These are phyloP conservation scores for Cenchrus americanus DNA, from an alignment of 176 grass and related monocot genomes.

Conservation along the genomic window DNA sequence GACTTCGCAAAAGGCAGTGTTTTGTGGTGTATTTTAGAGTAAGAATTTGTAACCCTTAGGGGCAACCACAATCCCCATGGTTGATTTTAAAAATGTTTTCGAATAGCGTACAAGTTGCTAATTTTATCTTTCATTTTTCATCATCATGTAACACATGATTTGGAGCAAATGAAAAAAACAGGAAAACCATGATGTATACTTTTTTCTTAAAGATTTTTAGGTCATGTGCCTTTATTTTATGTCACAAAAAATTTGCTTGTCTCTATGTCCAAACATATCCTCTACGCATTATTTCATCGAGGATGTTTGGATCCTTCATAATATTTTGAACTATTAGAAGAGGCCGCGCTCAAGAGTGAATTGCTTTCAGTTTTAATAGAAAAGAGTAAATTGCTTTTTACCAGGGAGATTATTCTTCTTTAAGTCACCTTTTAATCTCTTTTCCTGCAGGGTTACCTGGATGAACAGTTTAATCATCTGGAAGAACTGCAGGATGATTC, in stretches of 20 bases:
- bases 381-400: neutral
- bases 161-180: neutral
- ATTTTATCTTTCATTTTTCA: constrained; percentile 1
- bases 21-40: neutral
- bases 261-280: neutral
- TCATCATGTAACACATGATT: neutral
- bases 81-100: constrained; percentile 1
- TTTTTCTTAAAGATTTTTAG: neutral
- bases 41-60: neutral
- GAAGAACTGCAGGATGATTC: constrained; percentile 82
- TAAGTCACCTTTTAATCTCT: constrained; percentile 9
- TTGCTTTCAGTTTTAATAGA: neutral
- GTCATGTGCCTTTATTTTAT: neutral
- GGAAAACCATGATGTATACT: neutral
- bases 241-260: neutral
- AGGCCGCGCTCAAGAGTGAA: neutral
- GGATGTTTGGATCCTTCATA: neutral
- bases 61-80: neutral
- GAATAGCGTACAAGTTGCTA: neutral
- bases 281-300: neutral
- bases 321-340: neutral
- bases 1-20: neutral
- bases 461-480: constrained; percentile 76
- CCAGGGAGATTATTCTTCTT: neutral
- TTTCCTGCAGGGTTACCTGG: constrained; percentile 67